A percentile compares a stretch with the other conserved stretches of the same genome.
Evolutionary conservation across 2,329 filamentous ascomycete species (phyloP).

Genomic region (Cercospora sp.): DNA sequence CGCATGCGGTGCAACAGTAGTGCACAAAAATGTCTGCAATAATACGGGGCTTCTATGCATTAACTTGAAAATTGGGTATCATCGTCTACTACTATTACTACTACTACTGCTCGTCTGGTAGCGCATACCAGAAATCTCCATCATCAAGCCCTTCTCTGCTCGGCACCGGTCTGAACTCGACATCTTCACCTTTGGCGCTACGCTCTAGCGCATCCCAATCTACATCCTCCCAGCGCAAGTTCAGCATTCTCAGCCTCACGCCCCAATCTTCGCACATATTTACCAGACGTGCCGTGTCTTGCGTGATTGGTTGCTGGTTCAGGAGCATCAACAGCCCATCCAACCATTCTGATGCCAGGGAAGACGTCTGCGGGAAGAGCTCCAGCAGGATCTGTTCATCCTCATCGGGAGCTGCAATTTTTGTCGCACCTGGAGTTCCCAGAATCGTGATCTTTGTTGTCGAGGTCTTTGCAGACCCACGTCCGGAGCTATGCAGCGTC

Average conservation of each 20-base stretch:
- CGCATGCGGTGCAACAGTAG: neutral
- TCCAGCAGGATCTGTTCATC: slow-evolving; percentile 73
- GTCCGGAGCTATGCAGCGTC: slow-evolving; percentile 28
- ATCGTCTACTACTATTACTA: neutral
- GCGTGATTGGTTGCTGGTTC: slow-evolving; percentile 93
- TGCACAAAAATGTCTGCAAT: neutral
- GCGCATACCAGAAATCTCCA: slow-evolving; percentile 81
- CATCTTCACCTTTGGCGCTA: slow-evolving; percentile 38
- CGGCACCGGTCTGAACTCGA: slow-evolving; percentile 56
- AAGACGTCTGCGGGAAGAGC: slow-evolving; percentile 78
- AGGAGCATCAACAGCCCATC: slow-evolving; percentile 93
- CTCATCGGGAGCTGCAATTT: neutral
- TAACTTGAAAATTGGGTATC: neutral
- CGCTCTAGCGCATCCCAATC: slow-evolving; percentile 48
- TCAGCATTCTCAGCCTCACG: slow-evolving; percentile 86
- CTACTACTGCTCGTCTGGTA: slow-evolving; percentile 35
- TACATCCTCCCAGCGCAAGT: slow-evolving; percentile 83
- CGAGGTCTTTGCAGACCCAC: slow-evolving; percentile 33
- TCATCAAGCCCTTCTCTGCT: slow-evolving; percentile 83
- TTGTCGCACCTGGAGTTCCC: slow-evolving; percentile 47
- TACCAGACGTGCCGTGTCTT: slow-evolving; percentile 89
- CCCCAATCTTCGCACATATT: slow-evolving; percentile 86
- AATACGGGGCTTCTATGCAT: neutral
- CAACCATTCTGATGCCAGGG: slow-evolving; percentile 90
- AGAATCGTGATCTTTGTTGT: slow-evolving; percentile 91